Conservation (phyloP, 352 stramenopile species). For the Phytophthora melonis region DNA sequence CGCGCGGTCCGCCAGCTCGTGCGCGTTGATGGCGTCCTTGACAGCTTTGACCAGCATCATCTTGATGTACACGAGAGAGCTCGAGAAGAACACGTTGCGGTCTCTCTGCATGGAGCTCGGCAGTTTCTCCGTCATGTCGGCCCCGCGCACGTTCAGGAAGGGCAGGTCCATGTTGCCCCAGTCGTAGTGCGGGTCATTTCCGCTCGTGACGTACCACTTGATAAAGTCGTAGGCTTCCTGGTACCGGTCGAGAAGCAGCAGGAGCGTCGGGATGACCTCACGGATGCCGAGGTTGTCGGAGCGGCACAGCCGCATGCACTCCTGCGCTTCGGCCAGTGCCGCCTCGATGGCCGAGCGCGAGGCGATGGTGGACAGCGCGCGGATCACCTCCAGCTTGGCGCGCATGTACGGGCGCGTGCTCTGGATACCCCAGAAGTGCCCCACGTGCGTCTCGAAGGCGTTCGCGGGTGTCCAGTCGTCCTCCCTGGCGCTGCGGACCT, state of each 20-base stretch:
- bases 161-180: neutral
- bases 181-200: neutral
- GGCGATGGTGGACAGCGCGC: neutral
- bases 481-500: neutral
- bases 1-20: neutral
- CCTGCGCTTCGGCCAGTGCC: neutral
- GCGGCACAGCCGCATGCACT: neutral
- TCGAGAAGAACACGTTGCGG: neutral
- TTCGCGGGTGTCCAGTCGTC: neutral
- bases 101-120: neutral
- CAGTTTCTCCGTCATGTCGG: neutral
- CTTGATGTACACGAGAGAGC: neutral
- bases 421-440: neutral
- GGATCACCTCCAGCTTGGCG: neutral
- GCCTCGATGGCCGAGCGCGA: neutral
- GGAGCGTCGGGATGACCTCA: neutral
- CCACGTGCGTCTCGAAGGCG: neutral
- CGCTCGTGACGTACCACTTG: neutral
- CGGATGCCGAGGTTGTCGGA: neutral
- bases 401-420: neutral
- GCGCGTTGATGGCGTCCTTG: neutral
- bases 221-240: slow-evolving; percentile 1
- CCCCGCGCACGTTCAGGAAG: neutral
- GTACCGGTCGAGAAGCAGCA: neutral
- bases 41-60: neutral